Percentiles rank a stretch among this genome's conserved stretches.
Evolutionary conservation across 1,284 basidiomycete genomes (phyloP).

Genomic region (Puccinia polysora): DNA sequence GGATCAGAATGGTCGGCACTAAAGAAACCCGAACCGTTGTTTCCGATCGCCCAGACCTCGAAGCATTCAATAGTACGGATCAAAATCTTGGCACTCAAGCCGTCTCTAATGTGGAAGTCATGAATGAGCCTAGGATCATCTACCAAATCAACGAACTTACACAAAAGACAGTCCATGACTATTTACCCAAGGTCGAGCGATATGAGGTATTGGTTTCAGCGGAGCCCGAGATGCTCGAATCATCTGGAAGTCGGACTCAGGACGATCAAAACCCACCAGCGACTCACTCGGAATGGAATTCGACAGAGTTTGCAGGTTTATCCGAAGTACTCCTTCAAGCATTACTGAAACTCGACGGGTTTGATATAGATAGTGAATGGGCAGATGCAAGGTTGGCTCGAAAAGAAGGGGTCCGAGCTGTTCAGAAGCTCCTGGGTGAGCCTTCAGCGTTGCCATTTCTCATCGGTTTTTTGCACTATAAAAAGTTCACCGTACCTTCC

Average conservation of each 20-base stretch:
- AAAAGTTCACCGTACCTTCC: background rate
- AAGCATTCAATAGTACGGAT: background rate
- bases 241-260: background rate
- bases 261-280: background rate
- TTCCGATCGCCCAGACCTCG: constrained; percentile 21
- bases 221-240: background rate
- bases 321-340: constrained; percentile 63
- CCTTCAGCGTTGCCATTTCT: background rate
- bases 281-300: background rate
- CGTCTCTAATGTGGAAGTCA: background rate
- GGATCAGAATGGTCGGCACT: constrained; percentile 35
- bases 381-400: constrained; percentile 65
- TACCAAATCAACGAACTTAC: constrained; percentile 6
- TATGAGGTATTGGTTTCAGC: constrained; percentile 1
- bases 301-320: constrained; percentile 57
- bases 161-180: background rate
- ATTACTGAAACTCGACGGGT: constrained; percentile 68
- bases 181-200: constrained; percentile 22
- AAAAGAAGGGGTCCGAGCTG: constrained; percentile 68
- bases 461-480: no score
- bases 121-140: constrained; percentile 22
- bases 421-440: constrained; percentile 55
- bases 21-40: constrained; percentile 26
- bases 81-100: constrained; percentile 5
- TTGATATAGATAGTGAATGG: constrained; percentile 66